A percentile compares a stretch with the other conserved stretches of the same genome.
These are phyloP conservation scores for Solanum okadae DNA, from an alignment of 257 asterid species.

Conservation along the genomic window DNA sequence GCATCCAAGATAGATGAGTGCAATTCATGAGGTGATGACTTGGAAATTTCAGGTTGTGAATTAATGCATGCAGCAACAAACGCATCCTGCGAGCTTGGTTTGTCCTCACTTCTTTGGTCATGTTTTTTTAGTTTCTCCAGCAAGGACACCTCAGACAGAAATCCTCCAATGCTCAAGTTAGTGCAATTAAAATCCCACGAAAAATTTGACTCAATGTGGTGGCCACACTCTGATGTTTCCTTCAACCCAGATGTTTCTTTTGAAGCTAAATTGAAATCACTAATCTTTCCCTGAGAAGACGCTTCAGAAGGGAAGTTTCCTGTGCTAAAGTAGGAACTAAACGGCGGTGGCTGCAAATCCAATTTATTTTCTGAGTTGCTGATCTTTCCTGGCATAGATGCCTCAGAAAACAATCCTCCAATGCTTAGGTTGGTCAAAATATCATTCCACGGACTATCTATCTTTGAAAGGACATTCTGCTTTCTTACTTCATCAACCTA, in stretches of 20 bases:
- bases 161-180: constrained; percentile 75
- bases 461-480: constrained; percentile 16
- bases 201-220: constrained; percentile 16
- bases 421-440: constrained; percentile 70
- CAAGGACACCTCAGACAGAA: constrained; percentile 61
- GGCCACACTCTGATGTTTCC: constrained; percentile 4
- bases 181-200: constrained; percentile 59
- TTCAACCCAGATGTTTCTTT: constrained; percentile 11
- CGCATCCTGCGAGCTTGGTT: constrained; percentile 33
- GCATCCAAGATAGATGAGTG: constrained; percentile 68
- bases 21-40: constrained; percentile 28
- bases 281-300: constrained; percentile 17
- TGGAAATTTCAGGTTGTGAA: constrained; percentile 21
- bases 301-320: constrained; percentile 54
- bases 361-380: constrained; percentile 28
- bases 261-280: constrained; percentile 13
- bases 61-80: constrained; percentile 25
- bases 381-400: constrained; percentile 55
- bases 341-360: constrained; percentile 24
- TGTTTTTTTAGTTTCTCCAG: constrained; percentile 27
- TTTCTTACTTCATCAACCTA: constrained; percentile 39
- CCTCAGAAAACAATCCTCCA: constrained; percentile 76
- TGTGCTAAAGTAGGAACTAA: constrained; percentile 35
- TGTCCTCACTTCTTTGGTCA: constrained; percentile 25
- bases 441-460: constrained; percentile 60